Conservation (phyloP, 2,329 filamentous ascomycete genomes). For the Colletotrichum chrysophilum region DNA sequence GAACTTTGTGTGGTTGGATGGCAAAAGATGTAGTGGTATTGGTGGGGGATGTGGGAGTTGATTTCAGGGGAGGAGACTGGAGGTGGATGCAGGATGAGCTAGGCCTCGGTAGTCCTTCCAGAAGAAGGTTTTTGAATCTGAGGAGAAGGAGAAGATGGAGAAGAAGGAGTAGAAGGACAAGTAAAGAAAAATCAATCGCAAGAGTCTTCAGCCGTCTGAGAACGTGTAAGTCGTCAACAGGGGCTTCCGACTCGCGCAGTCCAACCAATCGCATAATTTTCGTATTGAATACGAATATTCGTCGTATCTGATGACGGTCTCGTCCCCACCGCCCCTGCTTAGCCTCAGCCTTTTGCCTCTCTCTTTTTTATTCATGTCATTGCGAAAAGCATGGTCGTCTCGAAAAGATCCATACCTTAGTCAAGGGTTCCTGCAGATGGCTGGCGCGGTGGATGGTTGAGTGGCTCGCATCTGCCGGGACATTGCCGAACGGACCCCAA, state of each 20-base stretch:
- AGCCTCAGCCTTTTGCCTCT: background rate
- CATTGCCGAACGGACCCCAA: background rate
- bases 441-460: background rate
- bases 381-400: background rate
- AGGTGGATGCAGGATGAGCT: background rate
- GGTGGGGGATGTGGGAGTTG: background rate
- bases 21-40: background rate
- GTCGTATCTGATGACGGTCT: background rate
- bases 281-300: background rate
- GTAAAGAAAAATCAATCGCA: background rate
- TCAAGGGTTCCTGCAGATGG: background rate
- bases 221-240: slow-evolving; percentile 7
- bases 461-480: background rate
- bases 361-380: background rate
- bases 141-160: background rate
- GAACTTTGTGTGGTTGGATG: background rate
- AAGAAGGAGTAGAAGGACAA: background rate
- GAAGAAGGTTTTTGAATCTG: background rate
- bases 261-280: background rate
- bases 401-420: background rate
- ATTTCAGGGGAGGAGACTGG: background rate
- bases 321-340: background rate
- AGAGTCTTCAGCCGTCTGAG: background rate
- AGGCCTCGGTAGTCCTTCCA: background rate
- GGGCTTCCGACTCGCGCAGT: background rate